Percentiles rank a stretch among this genome's conserved stretches.
Conservation (phyloP, 441 rosid species). For the Francoa sonchifolia region DNA sequence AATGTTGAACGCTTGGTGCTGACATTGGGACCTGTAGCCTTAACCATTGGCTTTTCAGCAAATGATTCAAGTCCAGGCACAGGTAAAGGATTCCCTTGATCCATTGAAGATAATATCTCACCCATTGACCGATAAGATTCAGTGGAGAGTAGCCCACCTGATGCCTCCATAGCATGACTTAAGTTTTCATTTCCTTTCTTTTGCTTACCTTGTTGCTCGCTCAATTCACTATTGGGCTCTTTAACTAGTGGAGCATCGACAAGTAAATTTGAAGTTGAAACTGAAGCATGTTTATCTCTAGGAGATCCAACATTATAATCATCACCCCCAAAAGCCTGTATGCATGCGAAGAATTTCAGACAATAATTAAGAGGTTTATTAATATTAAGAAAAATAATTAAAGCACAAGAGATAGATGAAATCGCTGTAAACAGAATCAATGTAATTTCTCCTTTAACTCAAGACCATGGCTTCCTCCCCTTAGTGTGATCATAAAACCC, state of each 20-base stretch:
- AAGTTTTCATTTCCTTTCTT: slow-evolving; percentile 45
- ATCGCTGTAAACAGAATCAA: too few species aligned
- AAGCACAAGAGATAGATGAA: too few species aligned
- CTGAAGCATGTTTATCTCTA: slow-evolving; percentile 28
- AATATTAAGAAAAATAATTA: too few species aligned
- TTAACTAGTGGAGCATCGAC: slow-evolving; percentile 32
- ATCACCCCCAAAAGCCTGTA: slow-evolving; percentile 81
- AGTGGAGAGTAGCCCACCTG: slow-evolving; percentile 31
- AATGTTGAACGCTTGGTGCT: slow-evolving; percentile 61
- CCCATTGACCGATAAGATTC: slow-evolving; percentile 70
- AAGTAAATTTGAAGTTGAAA: slow-evolving; percentile 34
- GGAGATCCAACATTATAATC: slow-evolving; percentile 74
- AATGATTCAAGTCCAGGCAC: slow-evolving; percentile 48
- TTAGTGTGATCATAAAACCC: too few species aligned
- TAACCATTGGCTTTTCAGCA: slow-evolving; percentile 48
- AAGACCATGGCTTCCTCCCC: too few species aligned
- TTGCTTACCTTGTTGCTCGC: slow-evolving; percentile 44
- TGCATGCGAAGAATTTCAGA: slow-evolving; percentile 7
- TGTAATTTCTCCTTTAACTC: too few species aligned
- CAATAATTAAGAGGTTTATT: background rate
- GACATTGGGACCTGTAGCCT: slow-evolving; percentile 45
- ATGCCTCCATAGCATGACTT: slow-evolving; percentile 27
- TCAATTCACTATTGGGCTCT: slow-evolving; percentile 30
- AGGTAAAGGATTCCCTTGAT: slow-evolving; percentile 43
- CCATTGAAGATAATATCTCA: slow-evolving; percentile 52